Evolutionary conservation across 805 yeast species (phyloP).

Genomic region (Schwanniomyces pseudopolymorphus): DNA sequence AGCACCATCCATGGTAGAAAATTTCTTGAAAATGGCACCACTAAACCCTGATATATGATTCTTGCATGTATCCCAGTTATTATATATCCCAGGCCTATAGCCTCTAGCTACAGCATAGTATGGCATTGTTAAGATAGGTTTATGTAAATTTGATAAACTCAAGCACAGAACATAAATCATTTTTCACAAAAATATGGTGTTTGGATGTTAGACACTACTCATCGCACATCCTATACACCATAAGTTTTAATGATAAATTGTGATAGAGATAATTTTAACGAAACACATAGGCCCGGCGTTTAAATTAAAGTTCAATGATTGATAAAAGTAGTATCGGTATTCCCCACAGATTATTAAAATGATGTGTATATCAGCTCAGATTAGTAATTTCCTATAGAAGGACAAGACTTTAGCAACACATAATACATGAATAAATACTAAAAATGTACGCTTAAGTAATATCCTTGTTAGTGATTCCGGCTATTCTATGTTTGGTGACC

Average conservation of each 20-base stretch:
- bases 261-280: too few relatives aligned
- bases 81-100: conserved; percentile 51
- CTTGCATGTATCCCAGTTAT: conserved; percentile 58
- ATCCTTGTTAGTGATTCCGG: neutral
- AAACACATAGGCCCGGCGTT: too few relatives aligned
- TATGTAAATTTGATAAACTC: neutral
- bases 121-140: conserved; percentile 11
- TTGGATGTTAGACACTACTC: neutral
- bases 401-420: neutral
- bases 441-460: neutral
- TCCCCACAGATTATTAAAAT: too few relatives aligned
- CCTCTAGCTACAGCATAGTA: conserved; percentile 43
- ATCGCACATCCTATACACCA: neutral
- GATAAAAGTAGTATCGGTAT: too few relatives aligned
- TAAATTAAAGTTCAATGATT: too few relatives aligned
- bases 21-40: conserved; percentile 59
- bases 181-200: neutral
- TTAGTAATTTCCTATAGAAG: neutral
- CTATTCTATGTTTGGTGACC: neutral
- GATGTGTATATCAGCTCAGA: too few relatives aligned
- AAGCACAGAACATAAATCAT: neutral
- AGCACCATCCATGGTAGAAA: conserved; percentile 51
- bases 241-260: too few relatives aligned
- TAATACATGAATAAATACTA: neutral
- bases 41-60: conserved; percentile 53